Evolutionary conservation across 768 basidiomycete species (phyloP).

Genomic region (Podaxis sp.): DNA sequence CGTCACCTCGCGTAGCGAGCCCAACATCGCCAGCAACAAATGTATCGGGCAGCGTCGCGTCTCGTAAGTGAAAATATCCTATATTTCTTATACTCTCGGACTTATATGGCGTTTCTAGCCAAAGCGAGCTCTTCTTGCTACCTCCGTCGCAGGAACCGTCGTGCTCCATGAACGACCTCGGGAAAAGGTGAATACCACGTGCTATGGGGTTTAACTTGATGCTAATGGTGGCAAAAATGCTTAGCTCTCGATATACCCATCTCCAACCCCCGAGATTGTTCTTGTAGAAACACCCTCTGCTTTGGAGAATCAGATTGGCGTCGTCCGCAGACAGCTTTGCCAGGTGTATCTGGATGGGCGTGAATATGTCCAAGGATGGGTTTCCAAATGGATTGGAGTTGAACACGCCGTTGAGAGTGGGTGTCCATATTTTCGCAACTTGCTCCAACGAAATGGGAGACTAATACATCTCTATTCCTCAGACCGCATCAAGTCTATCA

Average conservation of each 20-base stretch:
- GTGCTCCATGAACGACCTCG: conserved; percentile 29
- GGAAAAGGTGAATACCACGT: conserved; percentile 30
- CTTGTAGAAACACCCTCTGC: conserved; percentile 77
- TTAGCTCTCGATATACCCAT: conserved; percentile 85
- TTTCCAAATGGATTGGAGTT: conserved; percentile 82
- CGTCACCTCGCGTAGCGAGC: conserved; percentile 13
- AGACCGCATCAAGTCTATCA: conserved; percentile 83
- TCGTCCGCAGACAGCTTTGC: conserved; percentile 60
- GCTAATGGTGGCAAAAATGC: neutral
- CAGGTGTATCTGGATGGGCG: conserved; percentile 57
- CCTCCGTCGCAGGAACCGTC: conserved; percentile 32
- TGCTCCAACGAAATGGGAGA: neutral
- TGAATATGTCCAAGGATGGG: conserved; percentile 65
- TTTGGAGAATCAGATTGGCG: conserved; percentile 76
- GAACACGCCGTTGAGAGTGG: conserved; percentile 85
- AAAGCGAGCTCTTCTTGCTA: conserved; percentile 33
- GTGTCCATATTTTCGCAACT: conserved; percentile 23
- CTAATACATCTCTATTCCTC: conserved; percentile 8
- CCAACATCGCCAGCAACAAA: conserved; percentile 17
- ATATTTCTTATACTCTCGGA: neutral
- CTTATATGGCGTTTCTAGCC: conserved; percentile 25
- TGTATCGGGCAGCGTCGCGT: conserved; percentile 35
- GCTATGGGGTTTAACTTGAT: neutral
- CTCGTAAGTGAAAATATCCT: conserved; percentile 22
- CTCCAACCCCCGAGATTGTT: conserved; percentile 56